Percentiles rank a stretch among this genome's conserved stretches.
Conservation (phyloP, 257 asterid genomes). For the Dorcoceras hygrometricum region DNA sequence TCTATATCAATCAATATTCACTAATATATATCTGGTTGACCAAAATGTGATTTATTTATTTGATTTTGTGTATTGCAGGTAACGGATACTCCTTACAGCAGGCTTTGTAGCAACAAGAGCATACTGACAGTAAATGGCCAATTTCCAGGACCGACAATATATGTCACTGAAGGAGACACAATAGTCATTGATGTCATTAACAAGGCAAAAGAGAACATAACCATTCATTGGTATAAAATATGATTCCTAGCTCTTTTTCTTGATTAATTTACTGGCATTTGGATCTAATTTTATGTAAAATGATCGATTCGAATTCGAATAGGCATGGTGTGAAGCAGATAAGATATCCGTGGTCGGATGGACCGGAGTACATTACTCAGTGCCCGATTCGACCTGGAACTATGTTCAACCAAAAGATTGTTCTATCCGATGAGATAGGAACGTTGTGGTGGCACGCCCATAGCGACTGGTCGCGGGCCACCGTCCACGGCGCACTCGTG, state of each 20-base stretch:
- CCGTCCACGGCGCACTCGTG: constrained; percentile 47
- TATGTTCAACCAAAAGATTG: constrained; percentile 37
- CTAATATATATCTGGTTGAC: no score
- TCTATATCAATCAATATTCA: neutral
- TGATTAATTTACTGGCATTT: no score
- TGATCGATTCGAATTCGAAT: neutral
- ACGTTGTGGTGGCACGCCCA: constrained; percentile 76
- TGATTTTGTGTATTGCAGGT: constrained; percentile 36
- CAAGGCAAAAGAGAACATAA: constrained; percentile 31
- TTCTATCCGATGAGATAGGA: constrained; percentile 48
- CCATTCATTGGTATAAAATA: constrained; percentile 48
- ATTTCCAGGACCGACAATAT: constrained; percentile 43
- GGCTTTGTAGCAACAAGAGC: constrained; percentile 37
- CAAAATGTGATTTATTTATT: neutral
- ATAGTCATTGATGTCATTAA: constrained; percentile 34
- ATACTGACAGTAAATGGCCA: constrained; percentile 41
- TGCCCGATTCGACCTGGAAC: constrained; percentile 51
- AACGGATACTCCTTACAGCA: constrained; percentile 32
- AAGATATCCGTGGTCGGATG: constrained; percentile 59
- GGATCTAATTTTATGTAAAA: no score
- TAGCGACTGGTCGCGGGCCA: constrained; percentile 50
- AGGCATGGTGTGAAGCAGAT: constrained; percentile 69
- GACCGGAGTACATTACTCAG: constrained; percentile 51
- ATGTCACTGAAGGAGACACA: constrained; percentile 35
- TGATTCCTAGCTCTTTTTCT: no score